Evolutionary conservation across 208 protist species (phyloP).

Genomic region (Acanthamoeba quina): DNA sequence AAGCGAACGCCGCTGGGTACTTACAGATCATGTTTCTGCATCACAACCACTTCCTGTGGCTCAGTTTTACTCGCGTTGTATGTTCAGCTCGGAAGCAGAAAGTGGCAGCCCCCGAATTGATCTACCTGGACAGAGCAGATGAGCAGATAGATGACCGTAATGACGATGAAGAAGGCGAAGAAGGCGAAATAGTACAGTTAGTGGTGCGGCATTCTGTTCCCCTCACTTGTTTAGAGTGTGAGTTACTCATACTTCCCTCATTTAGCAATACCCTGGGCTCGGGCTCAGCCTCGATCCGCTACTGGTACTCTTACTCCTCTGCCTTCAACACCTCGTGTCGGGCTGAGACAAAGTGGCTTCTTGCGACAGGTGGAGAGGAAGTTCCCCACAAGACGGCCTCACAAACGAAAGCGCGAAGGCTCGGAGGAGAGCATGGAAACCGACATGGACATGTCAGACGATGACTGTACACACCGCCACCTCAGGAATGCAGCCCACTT

Average conservation of each 20-base stretch:
- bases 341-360: too few relatives aligned
- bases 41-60: not conserved
- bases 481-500: not conserved
- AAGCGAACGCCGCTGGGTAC: slow-evolving; percentile 11
- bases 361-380: not conserved
- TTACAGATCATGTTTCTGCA: not conserved
- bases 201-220: not conserved
- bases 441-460: slow-evolving; percentile 1
- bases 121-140: slow-evolving; percentile 14
- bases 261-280: slow-evolving; percentile 24
- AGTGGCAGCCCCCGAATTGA: not conserved
- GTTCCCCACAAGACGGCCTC: not conserved
- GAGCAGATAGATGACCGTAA: not conserved
- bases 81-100: not conserved
- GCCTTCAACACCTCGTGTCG: not conserved
- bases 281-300: not conserved
- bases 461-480: not conserved
- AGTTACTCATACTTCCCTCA: not conserved
- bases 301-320: not conserved
- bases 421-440: not conserved
- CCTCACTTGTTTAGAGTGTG: not conserved
- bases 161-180: not conserved
- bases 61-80: not conserved
- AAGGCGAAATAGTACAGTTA: not conserved
- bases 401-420: not conserved